Evolutionary conservation across 352 stramenopile species (phyloP).

Genomic region (Aphanomyces stellatus): DNA sequence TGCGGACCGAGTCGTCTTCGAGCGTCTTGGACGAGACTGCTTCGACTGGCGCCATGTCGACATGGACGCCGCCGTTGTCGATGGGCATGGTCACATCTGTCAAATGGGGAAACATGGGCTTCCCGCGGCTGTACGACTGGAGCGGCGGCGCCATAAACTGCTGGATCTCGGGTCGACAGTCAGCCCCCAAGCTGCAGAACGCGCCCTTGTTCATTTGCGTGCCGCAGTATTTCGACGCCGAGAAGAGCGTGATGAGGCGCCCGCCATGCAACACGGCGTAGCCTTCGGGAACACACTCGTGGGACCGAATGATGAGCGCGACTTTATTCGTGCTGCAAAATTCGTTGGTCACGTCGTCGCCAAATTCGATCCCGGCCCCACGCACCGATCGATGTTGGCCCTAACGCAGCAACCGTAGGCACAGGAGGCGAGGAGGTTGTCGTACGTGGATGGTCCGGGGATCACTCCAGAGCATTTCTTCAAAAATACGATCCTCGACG

Average conservation of each 20-base stretch:
- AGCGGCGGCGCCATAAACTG: conserved; percentile 36
- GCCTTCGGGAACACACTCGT: conserved; percentile 54
- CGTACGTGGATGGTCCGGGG: conserved; percentile 26
- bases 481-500: conserved; percentile 42
- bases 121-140: conserved; percentile 1
- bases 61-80: conserved; percentile 45
- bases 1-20: conserved; percentile 29
- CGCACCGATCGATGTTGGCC: conserved; percentile 23
- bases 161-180: conserved; percentile 47
- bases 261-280: conserved; percentile 32
- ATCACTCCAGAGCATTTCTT: conserved; percentile 50
- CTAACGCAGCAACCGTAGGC: neutral
- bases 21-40: conserved; percentile 22
- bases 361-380: conserved; percentile 53
- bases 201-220: conserved; percentile 41
- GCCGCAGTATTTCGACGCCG: conserved; percentile 40
- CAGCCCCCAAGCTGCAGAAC: conserved; percentile 38
- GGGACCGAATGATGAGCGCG: conserved; percentile 52
- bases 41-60: neutral
- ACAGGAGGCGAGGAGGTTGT: neutral
- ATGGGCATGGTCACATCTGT: too few species aligned
- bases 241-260: conserved; percentile 46
- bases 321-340: conserved; percentile 46
- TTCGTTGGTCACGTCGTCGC: conserved; percentile 42
- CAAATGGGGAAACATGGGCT: conserved; percentile 4